Base-by-base conservation (phyloP, 2,329 filamentous ascomycete species). In the Paecilomyces niveus region DNA sequence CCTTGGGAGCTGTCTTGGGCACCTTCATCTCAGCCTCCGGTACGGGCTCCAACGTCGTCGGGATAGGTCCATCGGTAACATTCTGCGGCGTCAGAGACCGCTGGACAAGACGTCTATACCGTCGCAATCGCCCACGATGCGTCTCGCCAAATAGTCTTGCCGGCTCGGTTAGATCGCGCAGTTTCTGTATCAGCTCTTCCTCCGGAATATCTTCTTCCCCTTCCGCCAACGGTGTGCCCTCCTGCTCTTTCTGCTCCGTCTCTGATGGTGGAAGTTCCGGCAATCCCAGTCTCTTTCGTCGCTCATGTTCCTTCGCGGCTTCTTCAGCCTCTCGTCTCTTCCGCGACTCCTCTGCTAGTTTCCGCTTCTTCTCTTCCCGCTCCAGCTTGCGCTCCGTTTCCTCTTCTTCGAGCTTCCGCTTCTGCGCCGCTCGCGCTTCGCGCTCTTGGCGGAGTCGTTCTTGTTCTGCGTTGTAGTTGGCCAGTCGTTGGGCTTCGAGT, bases 21-120 rank as follows among this genome's bases (percentile, higher is more conserved):
- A 97, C 85, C 73, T 92, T 93, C 90, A 97, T 96, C 65, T 96
- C 87, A 71, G 86, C 86, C 75, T 95, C 92, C 7, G 89, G 85
- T 1, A 97, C 87, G 0, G 90, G 84, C 68, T 85, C 81, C 59
- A 97, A 77, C 7, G 85, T 92, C 18, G 93, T 97, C 2, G 92
- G 90, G 68, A 97, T 96, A 0, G 93, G 92, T 0, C 90, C 89
- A 57, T 86, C 81, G 4, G 84, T 87, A 64, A 89, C 74, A 52
- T 68, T 70, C 54, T 52, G 50, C 6, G 67, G 66, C 2, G 68
- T 72, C 2, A 75, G 70, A 26, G 70, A 72, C 3, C 74, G 73
- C 58, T 78, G 74, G 13, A 76, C 74, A 5, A 92, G 77, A 62
- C 84, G 85, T 64, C 83, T 83, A 72, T 91, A 93, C 61, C 93